phyloP scores from a whole-genome alignment of 768 basidiomycete genomes.

The Sarcomyxa edulis region DNA sequence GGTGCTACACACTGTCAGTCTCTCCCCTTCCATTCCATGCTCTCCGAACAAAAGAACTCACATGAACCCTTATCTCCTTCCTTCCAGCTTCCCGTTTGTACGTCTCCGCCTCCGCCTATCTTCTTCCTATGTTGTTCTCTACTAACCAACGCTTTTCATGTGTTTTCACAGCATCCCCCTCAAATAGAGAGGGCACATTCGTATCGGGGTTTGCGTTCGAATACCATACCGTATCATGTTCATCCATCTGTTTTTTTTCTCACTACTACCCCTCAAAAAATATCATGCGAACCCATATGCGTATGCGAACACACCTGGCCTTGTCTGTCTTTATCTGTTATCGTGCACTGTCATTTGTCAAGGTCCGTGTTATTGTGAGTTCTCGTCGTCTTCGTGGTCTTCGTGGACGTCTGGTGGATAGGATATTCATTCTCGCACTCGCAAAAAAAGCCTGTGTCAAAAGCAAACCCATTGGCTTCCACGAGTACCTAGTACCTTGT shows the following conservation, averaged over 20 bases:
- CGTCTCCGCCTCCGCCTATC: conserved; percentile 23
- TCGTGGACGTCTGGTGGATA: no score
- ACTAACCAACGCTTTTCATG: no score
- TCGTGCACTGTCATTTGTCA: neutral
- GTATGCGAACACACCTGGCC: conserved; percentile 9
- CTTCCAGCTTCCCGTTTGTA: conserved; percentile 70
- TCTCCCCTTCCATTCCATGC: neutral
- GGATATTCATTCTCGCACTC: no score
- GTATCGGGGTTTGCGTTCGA: no score
- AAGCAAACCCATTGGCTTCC: no score
- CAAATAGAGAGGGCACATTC: no score
- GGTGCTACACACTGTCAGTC: conserved; percentile 86
- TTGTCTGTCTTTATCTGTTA: neutral
- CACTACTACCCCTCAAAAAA: conserved; percentile 18
- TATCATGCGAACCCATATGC: conserved; percentile 20
- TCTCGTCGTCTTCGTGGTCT: no score
- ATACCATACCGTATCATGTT: conserved; percentile 7
- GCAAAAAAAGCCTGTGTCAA: no score
- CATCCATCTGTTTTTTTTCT: conserved; percentile 14
- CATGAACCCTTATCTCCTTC: neutral
- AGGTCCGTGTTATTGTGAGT: no score
- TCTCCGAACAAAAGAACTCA: neutral
- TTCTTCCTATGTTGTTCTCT: conserved; percentile 8
- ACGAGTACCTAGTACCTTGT: no score
- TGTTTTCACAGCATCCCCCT: conserved; percentile 71